Evolutionary conservation across 257 asterid species (phyloP).

Genomic region (Apocynum venetum): DNA sequence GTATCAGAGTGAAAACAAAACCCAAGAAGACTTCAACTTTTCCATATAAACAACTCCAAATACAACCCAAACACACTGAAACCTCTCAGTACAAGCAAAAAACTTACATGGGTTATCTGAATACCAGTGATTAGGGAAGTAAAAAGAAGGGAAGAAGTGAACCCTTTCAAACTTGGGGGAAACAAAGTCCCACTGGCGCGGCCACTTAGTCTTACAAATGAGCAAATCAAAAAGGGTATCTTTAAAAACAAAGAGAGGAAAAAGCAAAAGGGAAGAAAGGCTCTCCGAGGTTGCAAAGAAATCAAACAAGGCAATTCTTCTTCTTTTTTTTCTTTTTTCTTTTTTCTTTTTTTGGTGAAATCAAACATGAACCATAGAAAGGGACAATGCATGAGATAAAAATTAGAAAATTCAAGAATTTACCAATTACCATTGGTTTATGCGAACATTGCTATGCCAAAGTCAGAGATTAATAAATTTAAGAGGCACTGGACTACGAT

Average conservation of each 20-base stretch:
- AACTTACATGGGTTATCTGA: slow-evolving; percentile 13
- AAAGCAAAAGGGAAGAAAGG: neutral
- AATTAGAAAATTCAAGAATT: neutral
- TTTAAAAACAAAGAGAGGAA: neutral
- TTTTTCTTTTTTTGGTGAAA: too few relatives aligned
- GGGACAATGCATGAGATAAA: neutral
- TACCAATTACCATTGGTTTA: neutral
- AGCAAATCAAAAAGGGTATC: neutral
- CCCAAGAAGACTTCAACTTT: neutral
- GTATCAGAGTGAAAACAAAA: neutral
- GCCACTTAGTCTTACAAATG: neutral
- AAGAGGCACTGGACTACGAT: neutral
- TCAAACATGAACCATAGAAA: neutral
- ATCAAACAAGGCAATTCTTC: neutral
- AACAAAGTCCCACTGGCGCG: neutral
- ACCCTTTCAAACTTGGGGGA: neutral
- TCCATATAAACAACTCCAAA: neutral
- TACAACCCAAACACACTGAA: neutral
- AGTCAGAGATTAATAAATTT: neutral
- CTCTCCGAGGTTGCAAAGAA: neutral
- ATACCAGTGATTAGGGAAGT: too few relatives aligned
- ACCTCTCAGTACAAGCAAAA: neutral
- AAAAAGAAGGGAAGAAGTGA: neutral
- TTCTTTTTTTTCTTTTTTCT: too few relatives aligned
- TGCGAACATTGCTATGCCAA: neutral